These are phyloP conservation scores for Niebla homalea DNA, from an alignment of 495 filamentous ascomycete species.

Conservation along the genomic window DNA sequence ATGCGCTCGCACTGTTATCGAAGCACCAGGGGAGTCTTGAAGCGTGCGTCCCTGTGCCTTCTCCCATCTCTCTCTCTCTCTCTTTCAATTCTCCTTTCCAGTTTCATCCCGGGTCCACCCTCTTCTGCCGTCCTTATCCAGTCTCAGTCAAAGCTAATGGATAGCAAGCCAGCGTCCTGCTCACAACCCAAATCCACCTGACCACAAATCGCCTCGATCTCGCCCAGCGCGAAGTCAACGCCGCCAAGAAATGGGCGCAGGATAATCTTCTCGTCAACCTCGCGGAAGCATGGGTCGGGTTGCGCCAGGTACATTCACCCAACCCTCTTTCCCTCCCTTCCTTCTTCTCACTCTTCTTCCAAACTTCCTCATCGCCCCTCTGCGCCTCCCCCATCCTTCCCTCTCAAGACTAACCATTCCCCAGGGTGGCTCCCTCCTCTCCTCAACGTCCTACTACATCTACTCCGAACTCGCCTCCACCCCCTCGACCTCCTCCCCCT, in stretches of 20 bases:
- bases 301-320: slow-evolving; percentile 57
- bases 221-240: slow-evolving; percentile 73
- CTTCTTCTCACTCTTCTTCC: not conserved
- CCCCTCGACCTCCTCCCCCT: slow-evolving; percentile 41
- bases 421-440: slow-evolving; percentile 76
- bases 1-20: slow-evolving; percentile 62
- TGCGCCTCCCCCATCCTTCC: not conserved
- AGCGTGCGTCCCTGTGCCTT: slow-evolving; percentile 56
- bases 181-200: slow-evolving; percentile 83
- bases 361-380: not conserved
- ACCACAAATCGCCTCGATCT: slow-evolving; percentile 82
- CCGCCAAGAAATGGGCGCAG: slow-evolving; percentile 90
- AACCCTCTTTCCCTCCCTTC: not conserved
- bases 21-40: slow-evolving; percentile 75
- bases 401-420: slow-evolving; percentile 2
- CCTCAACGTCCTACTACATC: slow-evolving; percentile 95
- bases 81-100: not conserved
- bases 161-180: slow-evolving; percentile 38
- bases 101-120: not conserved
- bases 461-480: slow-evolving; percentile 87
- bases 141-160: slow-evolving; percentile 1
- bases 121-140: not conserved
- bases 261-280: slow-evolving; percentile 88
- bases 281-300: slow-evolving; percentile 87
- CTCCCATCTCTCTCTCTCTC: not conserved